Evolutionary conservation across 345 rosid species (phyloP).

Genomic region (Pseudoturritis turrita): DNA sequence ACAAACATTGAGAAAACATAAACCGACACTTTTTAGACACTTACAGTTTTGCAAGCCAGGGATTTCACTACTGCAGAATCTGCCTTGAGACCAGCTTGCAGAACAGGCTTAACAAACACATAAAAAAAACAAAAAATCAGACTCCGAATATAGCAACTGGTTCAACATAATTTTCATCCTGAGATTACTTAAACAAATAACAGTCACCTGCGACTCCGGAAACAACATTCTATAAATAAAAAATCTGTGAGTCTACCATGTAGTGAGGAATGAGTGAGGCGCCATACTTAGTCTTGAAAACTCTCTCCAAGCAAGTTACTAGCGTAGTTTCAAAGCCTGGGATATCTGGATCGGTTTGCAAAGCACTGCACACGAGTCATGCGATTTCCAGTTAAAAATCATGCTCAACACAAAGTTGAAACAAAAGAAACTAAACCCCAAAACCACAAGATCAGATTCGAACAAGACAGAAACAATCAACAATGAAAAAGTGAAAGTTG

Average conservation of each 20-base stretch:
- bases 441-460: background rate
- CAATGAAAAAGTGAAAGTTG: background rate
- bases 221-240: background rate
- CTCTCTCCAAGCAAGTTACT: conserved; percentile 65
- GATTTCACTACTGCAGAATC: conserved; percentile 50
- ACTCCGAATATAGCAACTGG: background rate
- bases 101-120: conserved; percentile 50
- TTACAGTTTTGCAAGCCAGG: conserved; percentile 84
- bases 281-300: conserved; percentile 69
- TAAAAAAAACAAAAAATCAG: background rate
- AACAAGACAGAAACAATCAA: background rate
- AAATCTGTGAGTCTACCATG: conserved; percentile 45
- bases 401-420: background rate
- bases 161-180: background rate
- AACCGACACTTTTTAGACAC: conserved; percentile 6
- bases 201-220: background rate
- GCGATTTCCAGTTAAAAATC: background rate
- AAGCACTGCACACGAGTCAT: conserved; percentile 44
- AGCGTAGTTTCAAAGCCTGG: conserved; percentile 53
- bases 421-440: conserved; percentile 3
- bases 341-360: conserved; percentile 52
- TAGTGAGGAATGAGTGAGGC: conserved; percentile 71
- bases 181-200: background rate
- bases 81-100: conserved; percentile 67
- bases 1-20: background rate